A percentile compares a stretch with the other conserved stretches of the same genome.
Conservation (phyloP, 805 yeast species). For the Schwanniomyces occidentalis region DNA sequence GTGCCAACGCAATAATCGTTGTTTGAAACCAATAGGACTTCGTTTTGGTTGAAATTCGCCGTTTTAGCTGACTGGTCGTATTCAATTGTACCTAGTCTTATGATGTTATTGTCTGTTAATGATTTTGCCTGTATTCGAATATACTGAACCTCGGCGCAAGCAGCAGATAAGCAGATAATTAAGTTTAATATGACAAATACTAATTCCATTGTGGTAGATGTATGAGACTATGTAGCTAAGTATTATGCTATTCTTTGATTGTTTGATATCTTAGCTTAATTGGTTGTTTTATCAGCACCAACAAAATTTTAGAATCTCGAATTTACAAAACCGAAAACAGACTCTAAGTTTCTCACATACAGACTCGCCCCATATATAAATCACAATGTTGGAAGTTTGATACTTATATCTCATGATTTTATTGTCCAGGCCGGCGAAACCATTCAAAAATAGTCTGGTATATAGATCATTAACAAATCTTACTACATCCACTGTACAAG, state of each 20-base stretch:
- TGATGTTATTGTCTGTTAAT: constrained; percentile 2
- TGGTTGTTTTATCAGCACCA: no score
- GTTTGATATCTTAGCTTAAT: no score
- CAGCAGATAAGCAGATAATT: background rate
- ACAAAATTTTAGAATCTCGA: no score
- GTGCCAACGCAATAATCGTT: constrained; percentile 34
- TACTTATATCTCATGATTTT: no score
- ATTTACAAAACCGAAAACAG: no score
- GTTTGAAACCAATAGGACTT: constrained; percentile 1
- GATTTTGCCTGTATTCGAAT: constrained; percentile 6
- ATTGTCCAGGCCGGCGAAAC: no score
- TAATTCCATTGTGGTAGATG: background rate
- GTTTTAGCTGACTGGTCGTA: constrained; percentile 9
- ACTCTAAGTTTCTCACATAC: no score
- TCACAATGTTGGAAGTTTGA: no score
- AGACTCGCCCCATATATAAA: no score
- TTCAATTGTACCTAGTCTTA: constrained; percentile 15
- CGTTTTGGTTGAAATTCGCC: constrained; percentile 10
- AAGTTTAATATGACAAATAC: background rate
- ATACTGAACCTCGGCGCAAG: background rate
- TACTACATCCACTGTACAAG: constrained; percentile 14
- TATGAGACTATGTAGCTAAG: no score
- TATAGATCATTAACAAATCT: background rate
- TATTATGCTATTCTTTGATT: no score
- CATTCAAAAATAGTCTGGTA: no score